Base-by-base conservation (phyloP, 2,329 filamentous ascomycete species). In the Fusarium sp. region DNA sequence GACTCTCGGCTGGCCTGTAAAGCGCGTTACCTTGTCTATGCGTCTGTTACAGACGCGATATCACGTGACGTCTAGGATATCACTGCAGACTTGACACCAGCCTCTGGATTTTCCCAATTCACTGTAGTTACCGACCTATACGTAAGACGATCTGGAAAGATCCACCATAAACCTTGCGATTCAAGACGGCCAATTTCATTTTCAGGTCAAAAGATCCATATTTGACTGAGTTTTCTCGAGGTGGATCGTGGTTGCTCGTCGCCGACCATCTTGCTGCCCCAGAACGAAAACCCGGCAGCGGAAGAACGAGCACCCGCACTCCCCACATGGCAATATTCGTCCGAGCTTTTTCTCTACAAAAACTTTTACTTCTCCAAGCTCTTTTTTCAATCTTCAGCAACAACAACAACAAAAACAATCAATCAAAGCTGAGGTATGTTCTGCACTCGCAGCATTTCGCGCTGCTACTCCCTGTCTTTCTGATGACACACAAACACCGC, bases 401-500 rank as follows among this genome's bases (percentile, higher is more conserved):
- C 69, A 72, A 54, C 55, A 69, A 69, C 55, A 69, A 69, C 61
- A 61, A 72, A 58, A 58, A 76, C 55, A 60, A 65, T 7, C 52
- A 65, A 61, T 37, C 61, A 54, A 53, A 72, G 69, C 73, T 61
- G 57, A 76, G 74, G 77, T 77, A 76, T 64, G 74, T 56, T 27
- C n/a, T 56, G 22, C 44, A 58, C 42, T 27, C 51, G 57, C 71
- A 69, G 30, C 42, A 25, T 46, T 16, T 55, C 22, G 53, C 65
- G 51, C 65, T 57, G 53, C 67, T 25, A 44, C 46, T 45, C 27
- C 53, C 65, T 61, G 65, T 70, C 67, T 84, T 82, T 82, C 80
- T 94, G 93, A 95, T 95, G 93, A 94, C 90, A 94, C 83, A 81
- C 84, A 86, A 32, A 87, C 91, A 94, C 92, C 91, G 88, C 90